Evolutionary conservation across 2,329 filamentous ascomycete species (phyloP), one percentile per base, ranked within the genome.

Genomic region (Arthrobotrys musiformis): DNA sequence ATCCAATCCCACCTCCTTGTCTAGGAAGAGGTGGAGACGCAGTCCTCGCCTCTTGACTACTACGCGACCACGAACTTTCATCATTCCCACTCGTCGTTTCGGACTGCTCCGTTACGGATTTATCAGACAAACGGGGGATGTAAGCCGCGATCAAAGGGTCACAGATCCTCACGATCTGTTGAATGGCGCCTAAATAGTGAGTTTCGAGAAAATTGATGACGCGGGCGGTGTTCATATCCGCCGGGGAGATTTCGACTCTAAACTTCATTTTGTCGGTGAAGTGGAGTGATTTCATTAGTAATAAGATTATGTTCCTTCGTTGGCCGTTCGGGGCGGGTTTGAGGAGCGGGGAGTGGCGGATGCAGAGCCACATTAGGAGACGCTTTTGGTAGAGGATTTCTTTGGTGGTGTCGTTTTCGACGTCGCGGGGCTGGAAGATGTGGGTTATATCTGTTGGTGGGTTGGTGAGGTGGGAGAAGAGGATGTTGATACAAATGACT

Each of bases 351-450:
- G 58, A 64, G 42, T 76, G 56, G n/a, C 72, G 72, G 37, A 69
- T 37, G 22, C 72, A 76, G 9, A 76, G 48, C 72, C 72, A 76
- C 64, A 76, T 69, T 22, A 76, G 42, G 2, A 76, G 58, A 28
- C 72, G 64, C 44, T 76, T 69, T 33, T 50, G 42, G 40, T 70
- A 52, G 48, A 70, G 30, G 30, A 44, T 46, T 2, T 61, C 40
- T 3, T 22, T 22, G 50, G 28, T 35, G 50, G 28, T 35, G 13
- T 61, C 33, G 11, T 22, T 40, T 24, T 58, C 58, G 1, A 61
- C 40, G 48, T 58, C 58, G n/a, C 48, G 54, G 15, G n/a, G 40
- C 44, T 70, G 64, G 60, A 76, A 76, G 42, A 76, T 69, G 30
- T 76, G 56, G 8, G 58, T 37, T 44, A 69, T 58, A 1, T 61